Conservation (phyloP, 2,329 filamentous ascomycete genomes). For the Cladosporium phlei region DNA sequence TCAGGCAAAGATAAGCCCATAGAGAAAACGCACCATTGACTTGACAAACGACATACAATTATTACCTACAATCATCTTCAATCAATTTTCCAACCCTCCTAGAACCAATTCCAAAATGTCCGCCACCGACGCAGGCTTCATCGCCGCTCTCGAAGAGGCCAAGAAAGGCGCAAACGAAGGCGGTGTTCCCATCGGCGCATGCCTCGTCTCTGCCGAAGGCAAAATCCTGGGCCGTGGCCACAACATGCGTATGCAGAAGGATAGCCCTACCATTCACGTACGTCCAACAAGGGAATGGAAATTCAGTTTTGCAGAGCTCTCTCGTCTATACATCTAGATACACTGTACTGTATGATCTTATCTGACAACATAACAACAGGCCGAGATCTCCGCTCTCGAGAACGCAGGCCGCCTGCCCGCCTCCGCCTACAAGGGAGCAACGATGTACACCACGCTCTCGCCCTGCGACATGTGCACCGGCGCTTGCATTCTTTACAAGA, state of each 20-base stretch:
- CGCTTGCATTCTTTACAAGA: slow-evolving; percentile 70
- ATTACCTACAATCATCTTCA: no score
- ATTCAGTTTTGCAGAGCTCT: no score
- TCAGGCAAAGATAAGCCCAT: no score
- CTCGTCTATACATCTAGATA: slow-evolving; percentile 2
- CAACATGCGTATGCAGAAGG: slow-evolving; percentile 70
- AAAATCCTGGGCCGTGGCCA: slow-evolving; percentile 66
- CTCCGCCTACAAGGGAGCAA: slow-evolving; percentile 63
- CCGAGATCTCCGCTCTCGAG: slow-evolving; percentile 70
- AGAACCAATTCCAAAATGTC: no score
- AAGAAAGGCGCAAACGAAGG: slow-evolving; percentile 52
- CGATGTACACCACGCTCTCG: slow-evolving; percentile 79
- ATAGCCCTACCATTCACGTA: slow-evolving; percentile 67
- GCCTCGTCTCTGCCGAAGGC: slow-evolving; percentile 63
- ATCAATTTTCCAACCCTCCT: no score
- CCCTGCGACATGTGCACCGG: slow-evolving; percentile 81
- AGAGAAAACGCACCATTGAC: no score
- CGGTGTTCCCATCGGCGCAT: slow-evolving; percentile 55
- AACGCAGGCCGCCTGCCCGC: slow-evolving; percentile 68
- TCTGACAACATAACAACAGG: slow-evolving; percentile 42
- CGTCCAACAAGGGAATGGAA: no score
- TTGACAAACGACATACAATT: no score
- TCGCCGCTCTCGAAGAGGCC: slow-evolving; percentile 55
- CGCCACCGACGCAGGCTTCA: slow-evolving; percentile 48
- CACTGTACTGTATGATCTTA: no score